These are phyloP conservation scores for Biscogniauxia mediterranea DNA, from an alignment of 2,329 filamentous ascomycete genomes.

Conservation along the genomic window DNA sequence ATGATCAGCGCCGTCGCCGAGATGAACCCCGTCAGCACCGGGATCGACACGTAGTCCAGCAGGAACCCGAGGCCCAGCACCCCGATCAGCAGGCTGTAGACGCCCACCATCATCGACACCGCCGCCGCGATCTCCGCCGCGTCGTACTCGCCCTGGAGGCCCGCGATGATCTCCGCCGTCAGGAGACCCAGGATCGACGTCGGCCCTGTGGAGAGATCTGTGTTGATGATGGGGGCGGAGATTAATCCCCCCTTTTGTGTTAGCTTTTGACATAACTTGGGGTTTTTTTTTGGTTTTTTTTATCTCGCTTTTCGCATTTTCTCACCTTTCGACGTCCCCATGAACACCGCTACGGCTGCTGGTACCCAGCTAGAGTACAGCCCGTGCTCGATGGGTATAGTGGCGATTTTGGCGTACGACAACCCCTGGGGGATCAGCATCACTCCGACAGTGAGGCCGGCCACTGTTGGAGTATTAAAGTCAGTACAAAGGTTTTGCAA, in stretches of 20 bases:
- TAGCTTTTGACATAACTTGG: slow-evolving; percentile 2
- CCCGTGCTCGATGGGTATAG: slow-evolving; percentile 59
- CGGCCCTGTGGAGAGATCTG: slow-evolving; percentile 61
- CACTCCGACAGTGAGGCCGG: slow-evolving; percentile 58
- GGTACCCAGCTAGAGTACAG: slow-evolving; percentile 61
- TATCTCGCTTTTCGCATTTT: no score
- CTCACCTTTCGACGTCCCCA: slow-evolving; percentile 61
- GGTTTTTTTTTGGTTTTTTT: no score
- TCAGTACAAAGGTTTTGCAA: slow-evolving; percentile 10
- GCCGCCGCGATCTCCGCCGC: slow-evolving; percentile 58
- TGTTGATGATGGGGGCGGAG: background rate
- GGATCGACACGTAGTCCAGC: slow-evolving; percentile 64
- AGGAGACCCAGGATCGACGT: slow-evolving; percentile 64
- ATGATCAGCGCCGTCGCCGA: slow-evolving; percentile 66
- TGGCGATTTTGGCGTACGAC: slow-evolving; percentile 62
- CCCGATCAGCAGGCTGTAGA: slow-evolving; percentile 58
- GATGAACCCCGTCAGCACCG: slow-evolving; percentile 64
- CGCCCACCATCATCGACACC: slow-evolving; percentile 61
- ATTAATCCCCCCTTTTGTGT: slow-evolving; percentile 31
- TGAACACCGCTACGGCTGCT: slow-evolving; percentile 54
- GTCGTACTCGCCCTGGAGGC: slow-evolving; percentile 50
- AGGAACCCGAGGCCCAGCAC: slow-evolving; percentile 63
- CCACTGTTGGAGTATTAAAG: slow-evolving; percentile 35
- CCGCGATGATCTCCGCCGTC: slow-evolving; percentile 58
- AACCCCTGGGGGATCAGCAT: slow-evolving; percentile 61